Evolutionary conservation across 2,329 filamentous ascomycete species (phyloP).

Genomic region (Phaeosphaeriaceae sp.): DNA sequence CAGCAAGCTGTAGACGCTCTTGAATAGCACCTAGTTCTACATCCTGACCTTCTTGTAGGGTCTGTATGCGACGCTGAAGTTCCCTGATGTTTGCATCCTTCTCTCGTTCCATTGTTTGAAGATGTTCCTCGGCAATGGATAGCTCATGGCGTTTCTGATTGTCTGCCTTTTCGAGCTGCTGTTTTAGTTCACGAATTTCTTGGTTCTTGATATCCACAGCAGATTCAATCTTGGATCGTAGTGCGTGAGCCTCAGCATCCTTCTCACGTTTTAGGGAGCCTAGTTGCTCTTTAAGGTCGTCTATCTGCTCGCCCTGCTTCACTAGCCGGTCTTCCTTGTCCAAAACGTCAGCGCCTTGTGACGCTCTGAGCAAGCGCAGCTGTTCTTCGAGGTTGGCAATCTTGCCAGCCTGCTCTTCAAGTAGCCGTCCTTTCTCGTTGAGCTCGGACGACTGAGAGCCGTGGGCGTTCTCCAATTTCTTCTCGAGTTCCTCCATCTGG

Average conservation of each 20-base stretch:
- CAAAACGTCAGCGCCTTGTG: conserved; percentile 25
- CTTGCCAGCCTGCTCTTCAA: conserved; percentile 37
- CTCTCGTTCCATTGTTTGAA: conserved; percentile 41
- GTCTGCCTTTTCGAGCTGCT: conserved; percentile 45
- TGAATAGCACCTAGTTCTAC: conserved; percentile 51
- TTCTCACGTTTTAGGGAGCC: conserved; percentile 39
- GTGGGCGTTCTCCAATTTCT: conserved; percentile 39
- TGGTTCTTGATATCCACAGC: conserved; percentile 50
- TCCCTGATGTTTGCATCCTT: conserved; percentile 47
- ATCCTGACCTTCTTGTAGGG: conserved; percentile 42
- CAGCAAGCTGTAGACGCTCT: conserved; percentile 48
- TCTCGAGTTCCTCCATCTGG: conserved; percentile 43
- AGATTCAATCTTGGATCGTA: conserved; percentile 51
- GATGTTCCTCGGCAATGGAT: conserved; percentile 37
- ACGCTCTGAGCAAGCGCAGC: conserved; percentile 32
- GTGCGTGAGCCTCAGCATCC: conserved; percentile 51
- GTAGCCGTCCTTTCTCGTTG: conserved; percentile 39
- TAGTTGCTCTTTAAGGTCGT: conserved; percentile 42
- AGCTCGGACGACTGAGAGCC: conserved; percentile 34
- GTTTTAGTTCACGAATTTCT: conserved; percentile 58
- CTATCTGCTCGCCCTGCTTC: conserved; percentile 42
- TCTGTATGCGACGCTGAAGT: conserved; percentile 42
- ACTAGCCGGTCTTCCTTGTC: conserved; percentile 40
- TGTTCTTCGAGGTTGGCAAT: conserved; percentile 38
- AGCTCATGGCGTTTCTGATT: conserved; percentile 39